These are phyloP conservation scores for Tetrapisispora namnaoensis DNA, from an alignment of 805 yeast species.

Conservation along the genomic window DNA sequence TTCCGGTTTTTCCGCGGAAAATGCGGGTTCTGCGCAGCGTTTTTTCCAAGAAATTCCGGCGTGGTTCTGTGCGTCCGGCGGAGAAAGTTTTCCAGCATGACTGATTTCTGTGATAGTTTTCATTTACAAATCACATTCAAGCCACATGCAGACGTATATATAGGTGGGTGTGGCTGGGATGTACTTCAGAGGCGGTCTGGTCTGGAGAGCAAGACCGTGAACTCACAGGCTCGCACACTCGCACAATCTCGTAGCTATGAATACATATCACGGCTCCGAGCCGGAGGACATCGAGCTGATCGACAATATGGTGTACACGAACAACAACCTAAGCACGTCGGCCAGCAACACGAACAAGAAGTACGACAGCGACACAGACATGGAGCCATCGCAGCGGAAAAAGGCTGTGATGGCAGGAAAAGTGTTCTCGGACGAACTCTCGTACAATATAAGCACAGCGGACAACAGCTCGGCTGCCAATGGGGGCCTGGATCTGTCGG, in stretches of 20 bases:
- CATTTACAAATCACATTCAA: too few species aligned
- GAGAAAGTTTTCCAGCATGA: too few species aligned
- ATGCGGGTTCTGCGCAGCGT: too few species aligned
- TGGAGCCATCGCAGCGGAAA: slow-evolving; percentile 1
- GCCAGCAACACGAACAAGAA: not conserved
- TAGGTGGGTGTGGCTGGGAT: too few species aligned
- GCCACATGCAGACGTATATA: too few species aligned
- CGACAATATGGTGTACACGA: not conserved
- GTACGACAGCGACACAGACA: slow-evolving; percentile 1
- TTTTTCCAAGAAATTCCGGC: too few species aligned
- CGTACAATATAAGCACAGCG: not conserved
- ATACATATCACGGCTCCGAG: not conserved
- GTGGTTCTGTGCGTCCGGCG: too few species aligned
- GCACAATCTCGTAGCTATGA: not conserved
- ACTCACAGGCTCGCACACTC: too few species aligned
- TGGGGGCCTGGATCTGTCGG: slow-evolving; percentile 12
- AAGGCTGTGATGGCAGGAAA: not conserved
- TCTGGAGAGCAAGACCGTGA: too few species aligned
- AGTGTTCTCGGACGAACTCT: not conserved
- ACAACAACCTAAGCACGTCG: not conserved
- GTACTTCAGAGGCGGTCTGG: too few species aligned
- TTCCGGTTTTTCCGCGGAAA: too few species aligned
- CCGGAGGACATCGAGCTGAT: slow-evolving; percentile 2
- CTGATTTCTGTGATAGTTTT: too few species aligned
- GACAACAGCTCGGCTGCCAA: not conserved